Evolutionary conservation across 192 early-diverging fungal species (phyloP), one percentile per base, ranked within the genome.

Genomic region (Rhizophagus sp.): DNA sequence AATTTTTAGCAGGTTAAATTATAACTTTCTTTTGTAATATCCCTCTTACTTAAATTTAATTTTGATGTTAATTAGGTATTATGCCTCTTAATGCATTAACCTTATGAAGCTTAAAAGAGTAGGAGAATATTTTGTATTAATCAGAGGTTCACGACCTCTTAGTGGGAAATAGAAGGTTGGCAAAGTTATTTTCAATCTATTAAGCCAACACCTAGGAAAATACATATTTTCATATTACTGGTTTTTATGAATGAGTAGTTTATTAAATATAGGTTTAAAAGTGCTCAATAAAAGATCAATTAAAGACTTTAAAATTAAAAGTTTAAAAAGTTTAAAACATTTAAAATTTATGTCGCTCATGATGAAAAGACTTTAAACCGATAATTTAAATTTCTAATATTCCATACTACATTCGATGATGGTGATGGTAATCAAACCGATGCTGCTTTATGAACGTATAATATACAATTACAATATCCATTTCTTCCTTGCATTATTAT

Each of bases 101-200:
- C 30, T 1, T 30, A 30, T 30, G 30, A 30, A 30, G 30, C 0
- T 30, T 30, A 30, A 36, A 4, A 36, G 34, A 36, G 39, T 41
- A 41, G 95, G 12, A 89, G 95, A 2, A 97, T 95, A 27, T 97
- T 99, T 88, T 98, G 93, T 79, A 98, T 95, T 2, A 89, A 93
- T n/a, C 85, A 89, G 22, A n/a, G 88, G 86, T 76, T 81, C 84
- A 0, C 67, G 62, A 50, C 72, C 75, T 41, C 88, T 90, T 0
- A 84, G 82, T 9, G 93, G 95, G 62, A 95, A 96, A 88, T 92
- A 17, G 94, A 97, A 86, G 90, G 95, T 11, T 97, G 96, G 97
- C 92, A 92, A 81, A 97, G 97, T 19, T 95, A 94, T 82, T 97
- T 95, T 79, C 95, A 97, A 75, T 95, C 93, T 41, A 89, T 96